Percentiles rank a stretch among this genome's conserved stretches.
phyloP scores from a whole-genome alignment of 2,329 filamentous ascomycete genomes.

The Curvularia spicifera region DNA sequence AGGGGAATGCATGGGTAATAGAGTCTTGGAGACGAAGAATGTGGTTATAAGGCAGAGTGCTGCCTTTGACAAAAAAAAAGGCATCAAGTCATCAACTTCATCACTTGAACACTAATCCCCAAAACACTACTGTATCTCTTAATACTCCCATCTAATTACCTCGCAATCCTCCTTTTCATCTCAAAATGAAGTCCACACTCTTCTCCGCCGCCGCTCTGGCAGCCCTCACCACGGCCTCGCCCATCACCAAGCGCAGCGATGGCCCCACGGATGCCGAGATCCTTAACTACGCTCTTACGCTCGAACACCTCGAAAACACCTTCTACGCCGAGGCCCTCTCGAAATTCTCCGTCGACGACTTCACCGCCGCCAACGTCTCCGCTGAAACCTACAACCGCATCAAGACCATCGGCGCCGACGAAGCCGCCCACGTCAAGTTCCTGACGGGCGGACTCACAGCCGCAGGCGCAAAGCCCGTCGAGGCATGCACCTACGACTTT shows the following conservation, averaged over 20 bases:
- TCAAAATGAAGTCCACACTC: constrained; percentile 26
- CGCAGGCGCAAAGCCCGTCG: constrained; percentile 59
- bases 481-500: constrained; percentile 64
- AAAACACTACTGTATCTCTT: constrained; percentile 6
- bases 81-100: neutral
- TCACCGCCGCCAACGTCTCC: constrained; percentile 41
- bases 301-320: constrained; percentile 61
- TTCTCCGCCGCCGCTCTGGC: constrained; percentile 19
- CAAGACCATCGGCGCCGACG: constrained; percentile 63
- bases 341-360: constrained; percentile 57
- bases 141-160: neutral
- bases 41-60: neutral
- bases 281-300: constrained; percentile 55
- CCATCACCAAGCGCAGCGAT: constrained; percentile 36
- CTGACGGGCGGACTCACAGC: constrained; percentile 54
- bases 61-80: neutral
- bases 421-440: constrained; percentile 64
- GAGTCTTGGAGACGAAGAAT: neutral
- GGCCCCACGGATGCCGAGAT: constrained; percentile 39
- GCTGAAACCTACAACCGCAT: constrained; percentile 64
- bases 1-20: neutral
- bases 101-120: constrained; percentile 4
- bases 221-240: constrained; percentile 25
- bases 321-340: constrained; percentile 68
- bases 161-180: neutral